Percentiles rank a stretch among this genome's conserved stretches.
Conservation (phyloP, 2,329 filamentous ascomycete genomes). For the Dactylellina parvicollis region DNA sequence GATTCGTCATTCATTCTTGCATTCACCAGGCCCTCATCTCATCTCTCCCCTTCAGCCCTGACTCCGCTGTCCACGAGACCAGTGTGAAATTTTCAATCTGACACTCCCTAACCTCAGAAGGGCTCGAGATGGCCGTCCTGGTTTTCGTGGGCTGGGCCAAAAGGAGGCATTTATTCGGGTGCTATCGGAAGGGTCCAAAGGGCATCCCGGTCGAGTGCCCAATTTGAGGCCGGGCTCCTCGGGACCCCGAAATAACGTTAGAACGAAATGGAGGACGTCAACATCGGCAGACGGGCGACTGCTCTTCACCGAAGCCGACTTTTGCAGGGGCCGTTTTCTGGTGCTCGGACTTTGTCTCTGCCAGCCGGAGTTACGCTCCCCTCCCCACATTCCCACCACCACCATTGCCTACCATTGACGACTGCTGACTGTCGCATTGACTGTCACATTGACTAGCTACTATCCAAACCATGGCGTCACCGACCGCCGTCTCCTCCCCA, state of each 20-base stretch:
- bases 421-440: no score
- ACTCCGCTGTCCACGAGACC: slow-evolving; percentile 37
- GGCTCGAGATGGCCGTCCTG: not conserved
- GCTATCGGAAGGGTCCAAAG: slow-evolving; percentile 11
- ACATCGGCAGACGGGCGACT: no score
- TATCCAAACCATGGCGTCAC: slow-evolving; percentile 2
- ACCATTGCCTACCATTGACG: no score
- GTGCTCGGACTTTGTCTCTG: no score
- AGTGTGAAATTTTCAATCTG: slow-evolving; percentile 19
- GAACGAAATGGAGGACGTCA: no score
- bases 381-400: no score
- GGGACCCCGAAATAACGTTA: no score
- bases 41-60: not conserved
- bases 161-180: slow-evolving; percentile 25
- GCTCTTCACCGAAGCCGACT: no score
- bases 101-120: slow-evolving; percentile 3
- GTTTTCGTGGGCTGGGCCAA: slow-evolving; percentile 48
- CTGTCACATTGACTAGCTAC: not conserved
- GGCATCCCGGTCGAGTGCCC: not conserved
- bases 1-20: not conserved
- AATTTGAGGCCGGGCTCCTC: no score
- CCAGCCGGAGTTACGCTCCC: no score
- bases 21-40: slow-evolving; percentile 1
- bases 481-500: slow-evolving; percentile 79
- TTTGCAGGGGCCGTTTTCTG: no score